A percentile compares a stretch with the other conserved stretches of the same genome.
Evolutionary conservation across 805 yeast species (phyloP).

Genomic region (Metschnikowia lunata): DNA sequence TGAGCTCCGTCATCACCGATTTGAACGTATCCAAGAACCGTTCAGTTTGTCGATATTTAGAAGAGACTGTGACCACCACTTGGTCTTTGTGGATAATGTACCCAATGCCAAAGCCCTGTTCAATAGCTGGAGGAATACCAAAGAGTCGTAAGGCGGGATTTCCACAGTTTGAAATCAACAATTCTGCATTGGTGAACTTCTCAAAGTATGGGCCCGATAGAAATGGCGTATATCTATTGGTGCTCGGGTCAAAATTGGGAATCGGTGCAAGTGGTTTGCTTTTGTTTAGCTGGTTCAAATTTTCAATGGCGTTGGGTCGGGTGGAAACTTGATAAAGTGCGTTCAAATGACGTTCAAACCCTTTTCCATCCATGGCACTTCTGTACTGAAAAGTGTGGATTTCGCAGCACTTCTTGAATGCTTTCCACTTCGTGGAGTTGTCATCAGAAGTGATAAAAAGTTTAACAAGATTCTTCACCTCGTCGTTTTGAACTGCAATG

Average conservation of each 20-base stretch:
- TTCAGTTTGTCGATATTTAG: slow-evolving; percentile 83
- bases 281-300: slow-evolving; percentile 39
- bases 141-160: slow-evolving; percentile 81
- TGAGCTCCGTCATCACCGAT: slow-evolving; percentile 57
- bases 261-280: slow-evolving; percentile 18
- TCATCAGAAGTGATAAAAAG: slow-evolving; percentile 55
- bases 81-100: slow-evolving; percentile 80
- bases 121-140: slow-evolving; percentile 89
- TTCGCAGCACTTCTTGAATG: slow-evolving; percentile 47
- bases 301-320: slow-evolving; percentile 33
- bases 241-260: slow-evolving; percentile 8
- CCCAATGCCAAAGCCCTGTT: slow-evolving; percentile 92
- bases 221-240: slow-evolving; percentile 23
- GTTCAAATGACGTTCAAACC: slow-evolving; percentile 69
- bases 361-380: slow-evolving; percentile 55
- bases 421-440: slow-evolving; percentile 44
- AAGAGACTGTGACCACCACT: slow-evolving; percentile 74
- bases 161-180: slow-evolving; percentile 66
- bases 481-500: slow-evolving; percentile 58
- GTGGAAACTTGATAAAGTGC: slow-evolving; percentile 57
- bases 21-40: slow-evolving; percentile 69
- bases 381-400: slow-evolving; percentile 47
- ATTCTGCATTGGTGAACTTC: slow-evolving; percentile 32
- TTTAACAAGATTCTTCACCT: slow-evolving; percentile 51
- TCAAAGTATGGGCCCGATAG: slow-evolving; percentile 33